Base-by-base conservation (phyloP, 1,284 basidiomycete genomes). In the Sanghuangporus weigelae region DNA sequence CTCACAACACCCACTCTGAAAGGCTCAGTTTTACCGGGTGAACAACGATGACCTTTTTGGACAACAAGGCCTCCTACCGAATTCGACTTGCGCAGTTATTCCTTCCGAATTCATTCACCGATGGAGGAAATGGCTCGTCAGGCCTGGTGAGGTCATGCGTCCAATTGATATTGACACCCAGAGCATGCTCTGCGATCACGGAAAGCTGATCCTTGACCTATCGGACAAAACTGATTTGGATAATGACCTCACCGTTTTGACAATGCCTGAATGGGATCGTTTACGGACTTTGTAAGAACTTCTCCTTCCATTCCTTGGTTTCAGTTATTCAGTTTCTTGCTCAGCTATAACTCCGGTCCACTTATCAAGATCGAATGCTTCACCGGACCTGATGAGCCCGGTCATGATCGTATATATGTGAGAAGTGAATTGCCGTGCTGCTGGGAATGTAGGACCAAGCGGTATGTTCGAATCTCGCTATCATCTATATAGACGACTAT, bases 91-190 rank as follows among this genome's bases (percentile, higher is more conserved):
- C 67, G 86, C 85, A 7, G 75, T 90, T 42, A 73, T 91, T 49
- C 81, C 87, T 16, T 75, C 80, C 16, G 74, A 77, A 5, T 92
- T 92, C 68, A 74, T 89, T 56, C 83, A 80, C 46, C 71, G 75
- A 46, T 92, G 90, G 90, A 80, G 80, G 66, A 79, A 81, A 67
- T 92, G 90, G 90, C 71, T 88, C 7, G 74, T 75, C 62, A 82
- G 80, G 60, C 89, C 90, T 16, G 75, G 78, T 11, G 81, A 84
- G 60, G 69, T 77, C 61, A 67, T 75, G 36, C 83, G 89, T 48
- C 90, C 91, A 0, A 78, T 79, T n/a, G 63, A 59, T 7, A 72
- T 92, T 55, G 84, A 91, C 70, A 92, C 86, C 67, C 74, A 77
- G 7, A 68, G 71, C 8, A 85, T 89, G 68, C 69, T 92, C 49